A percentile compares a stretch with the other conserved stretches of the same genome.
Evolutionary conservation across 208 protist species (phyloP).

Genomic region (Willaertia magna): DNA sequence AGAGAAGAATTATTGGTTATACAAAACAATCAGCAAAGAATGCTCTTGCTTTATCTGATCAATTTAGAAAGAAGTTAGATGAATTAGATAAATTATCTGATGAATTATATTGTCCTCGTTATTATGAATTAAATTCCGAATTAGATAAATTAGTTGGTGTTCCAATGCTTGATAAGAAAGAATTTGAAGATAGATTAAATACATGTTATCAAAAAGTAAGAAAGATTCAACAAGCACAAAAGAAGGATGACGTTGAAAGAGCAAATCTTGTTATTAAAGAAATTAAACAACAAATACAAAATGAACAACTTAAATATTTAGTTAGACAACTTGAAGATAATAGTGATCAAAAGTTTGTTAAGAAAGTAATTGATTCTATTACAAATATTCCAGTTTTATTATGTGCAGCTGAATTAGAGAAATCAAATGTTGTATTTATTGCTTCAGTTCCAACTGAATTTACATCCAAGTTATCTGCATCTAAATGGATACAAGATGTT

Average conservation of each 20-base stretch:
- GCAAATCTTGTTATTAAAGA: neutral
- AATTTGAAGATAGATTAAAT: neutral
- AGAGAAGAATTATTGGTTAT: conserved; percentile 40
- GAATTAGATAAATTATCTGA: neutral
- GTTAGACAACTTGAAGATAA: neutral
- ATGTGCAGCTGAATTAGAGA: neutral
- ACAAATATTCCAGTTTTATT: neutral
- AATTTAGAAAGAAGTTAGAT: neutral
- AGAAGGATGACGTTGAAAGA: neutral
- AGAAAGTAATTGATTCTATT: neutral
- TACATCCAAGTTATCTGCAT: neutral
- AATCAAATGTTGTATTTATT: neutral
- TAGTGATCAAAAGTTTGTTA: neutral
- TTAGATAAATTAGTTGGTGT: neutral
- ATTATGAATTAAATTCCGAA: neutral
- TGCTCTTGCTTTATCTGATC: neutral
- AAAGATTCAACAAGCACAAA: neutral
- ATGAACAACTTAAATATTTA: neutral
- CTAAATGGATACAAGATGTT: neutral
- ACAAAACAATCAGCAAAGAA: conserved; percentile 26
- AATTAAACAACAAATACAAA: neutral
- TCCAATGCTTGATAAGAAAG: neutral
- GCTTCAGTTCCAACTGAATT: neutral
- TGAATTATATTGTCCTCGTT: neutral
- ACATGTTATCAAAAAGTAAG: neutral